A percentile compares a stretch with the other conserved stretches of the same genome.
phyloP scores from a whole-genome alignment of 768 basidiomycete genomes.

The Xerocomellus amylosporus region DNA sequence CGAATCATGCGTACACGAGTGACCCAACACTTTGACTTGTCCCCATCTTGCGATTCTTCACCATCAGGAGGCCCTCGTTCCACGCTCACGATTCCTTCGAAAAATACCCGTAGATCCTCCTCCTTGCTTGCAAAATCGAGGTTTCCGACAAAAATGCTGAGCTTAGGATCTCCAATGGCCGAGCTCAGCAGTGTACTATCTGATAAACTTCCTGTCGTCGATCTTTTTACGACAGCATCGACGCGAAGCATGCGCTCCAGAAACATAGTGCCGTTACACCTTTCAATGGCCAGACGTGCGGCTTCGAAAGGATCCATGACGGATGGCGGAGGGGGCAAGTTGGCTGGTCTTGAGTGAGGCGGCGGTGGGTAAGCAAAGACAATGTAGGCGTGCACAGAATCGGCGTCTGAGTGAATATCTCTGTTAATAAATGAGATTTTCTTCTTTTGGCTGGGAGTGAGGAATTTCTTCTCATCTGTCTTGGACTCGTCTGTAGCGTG shows the following conservation, averaged over 20 bases:
- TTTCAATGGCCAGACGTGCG: slow-evolving; percentile 53
- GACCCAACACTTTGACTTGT: slow-evolving; percentile 60
- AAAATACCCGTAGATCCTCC: slow-evolving; percentile 83
- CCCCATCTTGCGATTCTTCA: slow-evolving; percentile 27
- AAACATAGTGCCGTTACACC: slow-evolving; percentile 69
- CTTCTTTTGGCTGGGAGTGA: slow-evolving; percentile 85
- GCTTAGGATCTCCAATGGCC: slow-evolving; percentile 61
- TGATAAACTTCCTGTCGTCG: slow-evolving; percentile 21
- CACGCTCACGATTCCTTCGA: slow-evolving; percentile 69
- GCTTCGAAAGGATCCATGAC: slow-evolving; percentile 71
- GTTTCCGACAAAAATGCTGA: slow-evolving; percentile 87
- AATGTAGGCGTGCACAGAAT: slow-evolving; percentile 82
- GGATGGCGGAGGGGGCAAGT: slow-evolving; percentile 48
- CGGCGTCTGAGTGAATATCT: slow-evolving; percentile 78
- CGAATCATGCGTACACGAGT: slow-evolving; percentile 82
- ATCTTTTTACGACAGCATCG: slow-evolving; percentile 52
- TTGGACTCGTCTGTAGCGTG: slow-evolving; percentile 44
- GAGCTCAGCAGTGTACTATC: slow-evolving; percentile 24
- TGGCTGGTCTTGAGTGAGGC: slow-evolving; percentile 40
- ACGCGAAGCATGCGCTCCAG: slow-evolving; percentile 78
- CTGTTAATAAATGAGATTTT: slow-evolving; percentile 92
- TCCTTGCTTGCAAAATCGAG: slow-evolving; percentile 91
- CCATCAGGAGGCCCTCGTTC: slow-evolving; percentile 62
- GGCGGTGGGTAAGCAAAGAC: slow-evolving; percentile 77
- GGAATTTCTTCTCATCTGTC: slow-evolving; percentile 58